phyloP scores from a whole-genome alignment of 805 yeast genomes.

The Cyberlindnera veronae region DNA sequence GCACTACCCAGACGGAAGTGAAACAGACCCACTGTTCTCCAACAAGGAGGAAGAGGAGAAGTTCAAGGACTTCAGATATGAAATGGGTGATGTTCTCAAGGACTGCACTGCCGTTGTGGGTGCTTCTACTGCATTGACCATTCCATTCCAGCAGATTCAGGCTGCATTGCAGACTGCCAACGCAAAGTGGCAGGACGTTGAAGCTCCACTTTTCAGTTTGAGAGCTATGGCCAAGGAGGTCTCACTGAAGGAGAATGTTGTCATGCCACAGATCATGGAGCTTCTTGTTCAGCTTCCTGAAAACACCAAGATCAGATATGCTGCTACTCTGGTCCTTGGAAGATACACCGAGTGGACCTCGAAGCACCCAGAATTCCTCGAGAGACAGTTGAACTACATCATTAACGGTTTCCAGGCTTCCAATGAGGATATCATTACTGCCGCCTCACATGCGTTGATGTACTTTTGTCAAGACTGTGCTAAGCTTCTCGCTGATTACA shows the following conservation, averaged over 20 bases:
- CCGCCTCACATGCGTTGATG: slow-evolving; percentile 92
- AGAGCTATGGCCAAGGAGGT: slow-evolving; percentile 95
- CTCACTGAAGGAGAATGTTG: slow-evolving; percentile 55
- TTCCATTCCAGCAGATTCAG: slow-evolving; percentile 65
- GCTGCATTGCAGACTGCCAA: slow-evolving; percentile 30
- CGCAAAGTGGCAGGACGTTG: slow-evolving; percentile 73
- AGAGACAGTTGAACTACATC: slow-evolving; percentile 80
- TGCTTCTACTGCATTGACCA: slow-evolving; percentile 58
- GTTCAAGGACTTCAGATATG: slow-evolving; percentile 90
- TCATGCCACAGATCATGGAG: slow-evolving; percentile 76
- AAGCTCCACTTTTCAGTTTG: slow-evolving; percentile 85
- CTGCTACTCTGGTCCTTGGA: slow-evolving; percentile 92
- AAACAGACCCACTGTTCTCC: slow-evolving; percentile 48
- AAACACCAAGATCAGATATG: slow-evolving; percentile 82
- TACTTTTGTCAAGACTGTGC: slow-evolving; percentile 93
- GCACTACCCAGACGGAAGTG: slow-evolving; percentile 59
- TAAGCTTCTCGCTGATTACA: slow-evolving; percentile 52
- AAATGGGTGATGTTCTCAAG: slow-evolving; percentile 96
- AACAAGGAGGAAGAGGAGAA: slow-evolving; percentile 86
- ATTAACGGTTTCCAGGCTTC: slow-evolving; percentile 61
- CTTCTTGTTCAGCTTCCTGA: slow-evolving; percentile 70
- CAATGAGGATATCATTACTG: slow-evolving; percentile 52
- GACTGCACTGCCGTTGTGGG: slow-evolving; percentile 94
- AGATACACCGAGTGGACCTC: slow-evolving; percentile 95
- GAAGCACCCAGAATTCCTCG: slow-evolving; percentile 76